Evolutionary conservation across 257 asterid species (phyloP).

Genomic region (Penstemon barbatus): DNA sequence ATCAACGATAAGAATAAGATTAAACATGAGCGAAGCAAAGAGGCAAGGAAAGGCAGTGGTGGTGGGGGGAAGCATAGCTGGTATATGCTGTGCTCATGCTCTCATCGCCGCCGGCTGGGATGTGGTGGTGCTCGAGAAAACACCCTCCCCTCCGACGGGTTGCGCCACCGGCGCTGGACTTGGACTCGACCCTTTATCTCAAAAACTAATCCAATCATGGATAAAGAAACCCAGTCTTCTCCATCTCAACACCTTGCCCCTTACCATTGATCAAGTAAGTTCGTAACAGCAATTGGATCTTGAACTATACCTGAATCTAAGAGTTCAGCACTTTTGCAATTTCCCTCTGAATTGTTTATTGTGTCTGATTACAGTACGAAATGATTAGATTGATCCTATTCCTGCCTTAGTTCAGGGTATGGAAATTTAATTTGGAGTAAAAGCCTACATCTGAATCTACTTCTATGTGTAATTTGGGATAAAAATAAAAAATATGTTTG

Average conservation of each 20-base stretch:
- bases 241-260: constrained; percentile 55
- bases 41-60: constrained; percentile 61
- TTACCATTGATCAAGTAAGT: constrained; percentile 70
- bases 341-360: neutral
- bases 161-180: constrained; percentile 86
- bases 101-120: constrained; percentile 75
- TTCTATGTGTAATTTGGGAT: no score
- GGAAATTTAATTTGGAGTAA: no score
- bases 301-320: neutral
- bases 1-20: neutral
- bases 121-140: constrained; percentile 82
- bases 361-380: neutral
- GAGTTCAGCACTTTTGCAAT: neutral
- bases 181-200: constrained; percentile 63
- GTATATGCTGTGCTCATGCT: constrained; percentile 70
- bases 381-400: neutral
- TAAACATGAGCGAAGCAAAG: constrained; percentile 31
- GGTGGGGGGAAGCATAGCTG: constrained; percentile 90
- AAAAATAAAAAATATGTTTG: no score
- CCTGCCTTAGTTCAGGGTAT: neutral
- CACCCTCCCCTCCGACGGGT: constrained; percentile 63
- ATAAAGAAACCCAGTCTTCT: constrained; percentile 51
- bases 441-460: no score
- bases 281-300: neutral
- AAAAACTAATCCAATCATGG: constrained; percentile 55